Base-by-base conservation (phyloP, 108 stramenopile genomes). In the Mayamaea pseudoterrestris region DNA sequence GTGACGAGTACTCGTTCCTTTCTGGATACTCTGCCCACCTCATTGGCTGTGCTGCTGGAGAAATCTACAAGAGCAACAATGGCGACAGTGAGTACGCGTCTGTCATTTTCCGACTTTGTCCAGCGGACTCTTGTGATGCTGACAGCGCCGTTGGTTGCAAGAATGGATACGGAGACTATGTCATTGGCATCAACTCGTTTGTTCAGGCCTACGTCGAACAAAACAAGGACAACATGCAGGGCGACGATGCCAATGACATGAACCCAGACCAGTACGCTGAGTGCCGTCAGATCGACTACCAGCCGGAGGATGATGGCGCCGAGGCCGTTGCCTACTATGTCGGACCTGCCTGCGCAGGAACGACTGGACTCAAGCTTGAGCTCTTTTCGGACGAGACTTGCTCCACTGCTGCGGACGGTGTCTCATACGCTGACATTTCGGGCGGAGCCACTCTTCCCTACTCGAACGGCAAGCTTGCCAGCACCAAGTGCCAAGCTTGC, bases 101-200 rank as follows among this genome's bases (percentile, higher is more conserved):
- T 25, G 68, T 53, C 50, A 30, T 69, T 18, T 89, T 82, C 73
- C 87, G 87, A 20, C 72, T 89, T 27, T 89, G 87, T 55, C 87
- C 82, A 13, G 8, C 66, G 22, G 54, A 61, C 52, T 50, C 56
- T 42, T 89, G 87, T 50, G 18, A 23, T 17, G 52, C 61, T 43
- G 49, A 54, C 44, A 57, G 49, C 37, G 42, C 65, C 40, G 45
- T 57, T 8, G 87, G 87, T 27, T 89, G 87, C 65, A 61, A 57
- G 26, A 31, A 57, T 6, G 42, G 61, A 40, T 84, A 79, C 52
- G 87, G 87, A 41, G 87, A 89, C 50, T 89, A 89, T 53, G 66
- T 84, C 22, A 74, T 89, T 22, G 82, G 76, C 48, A 76, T 89
- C 74, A 58, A 72, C 45, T 70, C 80, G 16, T 89, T 70, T 66